Evolutionary conservation across 495 filamentous ascomycete genomes (phyloP), one percentile per base, ranked within the genome.

Genomic region (Aspergillus coremiiformis): DNA sequence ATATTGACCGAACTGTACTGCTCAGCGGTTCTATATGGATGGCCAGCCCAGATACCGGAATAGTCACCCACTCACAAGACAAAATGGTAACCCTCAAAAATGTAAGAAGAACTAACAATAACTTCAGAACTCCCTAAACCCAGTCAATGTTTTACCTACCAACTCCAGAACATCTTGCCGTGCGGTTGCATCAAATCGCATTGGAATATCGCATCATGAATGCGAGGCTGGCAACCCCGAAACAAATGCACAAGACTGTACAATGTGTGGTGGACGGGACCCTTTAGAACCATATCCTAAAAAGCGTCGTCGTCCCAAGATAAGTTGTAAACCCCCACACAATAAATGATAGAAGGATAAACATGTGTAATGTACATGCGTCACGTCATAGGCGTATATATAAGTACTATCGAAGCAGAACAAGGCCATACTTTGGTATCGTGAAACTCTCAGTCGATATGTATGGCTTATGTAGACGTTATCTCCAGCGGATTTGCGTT

Each of bases 401-500:
- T 30, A 39, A 37, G 17, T 9, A 24, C n/a, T 8, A 15, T 23
- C 14, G 19, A 22, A 10, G 24, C 7, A 15, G 39, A 39, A 49
- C 4, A 24, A 22, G 24, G 27, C 27, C 27, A 30, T 9, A 9
- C 12, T 23, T 8, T 21, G 12, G 22, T 24, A 4, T 9, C 14
- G 5, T 12, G 5, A 11, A n/a, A 5, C 12, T 43, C 5, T 21
- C 10, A 10, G n/a, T 22, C 10, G 39, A 22, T 11, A n/a, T 33
- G 17, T n/a, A n/a, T n/a, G n/a, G 17, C 32, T 57, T 52, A 73
- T 12, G 69, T 66, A 37, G 71, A 73, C 11, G 72, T 66, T 24
- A 75, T 73, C 54, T 75, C 72, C 39, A 65, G 65, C 7, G 70
- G 60, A 49, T 69, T 74, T 5, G 70, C 64, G 53, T 74, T 74